Base-by-base conservation (phyloP, 768 basidiomycete species). In the Naganishia kalamii region DNA sequence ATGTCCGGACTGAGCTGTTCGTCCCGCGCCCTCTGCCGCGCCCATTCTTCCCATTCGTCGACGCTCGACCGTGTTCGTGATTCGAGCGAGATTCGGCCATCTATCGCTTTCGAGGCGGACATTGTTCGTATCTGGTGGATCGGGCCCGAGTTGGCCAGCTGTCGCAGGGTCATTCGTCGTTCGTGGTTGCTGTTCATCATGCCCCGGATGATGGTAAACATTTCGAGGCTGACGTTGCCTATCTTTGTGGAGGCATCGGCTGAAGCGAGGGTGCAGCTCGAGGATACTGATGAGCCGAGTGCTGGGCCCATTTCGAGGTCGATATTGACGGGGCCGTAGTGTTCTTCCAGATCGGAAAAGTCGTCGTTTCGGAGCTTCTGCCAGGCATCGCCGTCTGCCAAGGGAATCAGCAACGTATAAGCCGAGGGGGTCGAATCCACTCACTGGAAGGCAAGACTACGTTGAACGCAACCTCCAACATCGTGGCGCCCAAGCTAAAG, bases 401-500 rank as follows among this genome's bases (percentile, higher is more conserved):
- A 15, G n/a, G 17, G 25, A 35, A 61, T 65, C 13, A 68, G 35
- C 33, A 85, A 89, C 29, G 37, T 13, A 27, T 7, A 3, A 21
- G 29, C 25, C 13, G 54, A 3, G 17, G 12, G 12, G 4, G 19
- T 5, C 6, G 29, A 40, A 3, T 7, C 23, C 0, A 57, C 66
- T 62, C 91, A 89, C 76, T 92, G 80, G 92, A 92, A 79, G 96
- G 96, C 49, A 99, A 90, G 59, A 96, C 85, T 72, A 98, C 92
- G 75, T 99, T 99, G 68, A 90, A 85, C 60, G 93, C 89, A 62
- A 90, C 87, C 82, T 99, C 96, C 60, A 99, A 84, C 80, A 97
- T 86, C 68, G 90, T 89, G 84, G 98, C 89, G 63, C 96, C 96
- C 75, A 99, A 84, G 80, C 93, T 92, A 82, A 98, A 99, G 62